These are phyloP conservation scores for Coniferiporia sulphurascens DNA, from an alignment of 1,284 basidiomycete genomes.

Conservation along the genomic window DNA sequence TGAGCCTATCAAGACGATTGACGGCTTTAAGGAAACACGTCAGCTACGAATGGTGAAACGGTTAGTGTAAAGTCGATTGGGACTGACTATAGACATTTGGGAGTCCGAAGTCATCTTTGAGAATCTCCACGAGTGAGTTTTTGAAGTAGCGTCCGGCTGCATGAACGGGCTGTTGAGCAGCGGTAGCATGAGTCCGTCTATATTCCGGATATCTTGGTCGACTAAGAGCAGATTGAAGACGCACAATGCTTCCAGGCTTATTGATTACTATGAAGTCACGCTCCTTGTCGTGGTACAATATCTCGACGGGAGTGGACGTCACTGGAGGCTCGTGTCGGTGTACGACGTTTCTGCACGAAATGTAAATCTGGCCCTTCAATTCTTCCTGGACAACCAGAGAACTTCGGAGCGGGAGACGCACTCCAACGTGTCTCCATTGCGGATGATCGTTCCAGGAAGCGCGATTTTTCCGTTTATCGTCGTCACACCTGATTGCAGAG, in stretches of 20 bases:
- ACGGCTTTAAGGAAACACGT: conserved; percentile 56
- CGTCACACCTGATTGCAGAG: conserved; percentile 91
- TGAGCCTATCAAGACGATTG: conserved; percentile 92
- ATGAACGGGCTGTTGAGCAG: conserved; percentile 68
- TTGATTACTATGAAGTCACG: conserved; percentile 88
- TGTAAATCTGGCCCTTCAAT: conserved; percentile 15
- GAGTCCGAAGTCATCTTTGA: conserved; percentile 82
- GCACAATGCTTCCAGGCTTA: conserved; percentile 89
- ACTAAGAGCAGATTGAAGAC: conserved; percentile 6
- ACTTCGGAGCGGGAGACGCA: conserved; percentile 34
- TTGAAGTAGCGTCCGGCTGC: conserved; percentile 84
- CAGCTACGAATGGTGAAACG: background rate
- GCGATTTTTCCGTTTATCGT: conserved; percentile 88
- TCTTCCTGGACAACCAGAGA: background rate
- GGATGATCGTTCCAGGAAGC: conserved; percentile 73
- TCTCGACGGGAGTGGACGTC: conserved; percentile 78
- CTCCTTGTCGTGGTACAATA: conserved; percentile 75
- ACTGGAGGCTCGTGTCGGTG: conserved; percentile 97
- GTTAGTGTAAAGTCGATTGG: background rate
- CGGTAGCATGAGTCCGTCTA: too few species aligned
- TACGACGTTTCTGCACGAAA: conserved; percentile 71
- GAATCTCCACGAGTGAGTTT: conserved; percentile 85
- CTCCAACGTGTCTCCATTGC: conserved; percentile 90
- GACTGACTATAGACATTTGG: conserved; percentile 78
- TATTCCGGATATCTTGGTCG: background rate